phyloP scores from a whole-genome alignment of 2,329 filamentous ascomycete species.

The Akanthomyces dipterigenus region DNA sequence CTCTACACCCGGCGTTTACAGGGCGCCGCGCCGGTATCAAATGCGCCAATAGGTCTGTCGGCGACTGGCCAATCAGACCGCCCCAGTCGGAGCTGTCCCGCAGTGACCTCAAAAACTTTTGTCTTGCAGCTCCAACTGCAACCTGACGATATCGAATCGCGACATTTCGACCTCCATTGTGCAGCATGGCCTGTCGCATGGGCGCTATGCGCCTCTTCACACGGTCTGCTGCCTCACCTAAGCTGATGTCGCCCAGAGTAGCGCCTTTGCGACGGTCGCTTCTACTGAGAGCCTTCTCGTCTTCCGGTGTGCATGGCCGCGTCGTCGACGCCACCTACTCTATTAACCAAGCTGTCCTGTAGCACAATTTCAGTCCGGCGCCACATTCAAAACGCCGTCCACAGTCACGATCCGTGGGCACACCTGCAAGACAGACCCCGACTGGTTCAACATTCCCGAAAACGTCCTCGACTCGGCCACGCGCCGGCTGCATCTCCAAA shows the following conservation, averaged over 20 bases:
- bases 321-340: background rate
- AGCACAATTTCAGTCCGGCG: conserved; percentile 1
- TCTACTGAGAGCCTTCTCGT: background rate
- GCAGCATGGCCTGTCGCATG: conserved; percentile 10
- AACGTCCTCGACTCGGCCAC: conserved; percentile 69
- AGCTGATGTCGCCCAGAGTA: background rate
- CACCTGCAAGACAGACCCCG: conserved; percentile 58
- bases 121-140: background rate
- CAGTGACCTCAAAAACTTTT: background rate
- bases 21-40: background rate
- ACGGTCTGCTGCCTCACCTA: background rate
- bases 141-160: background rate
- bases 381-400: conserved; percentile 12
- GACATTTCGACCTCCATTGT: background rate
- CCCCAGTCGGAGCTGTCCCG: background rate
- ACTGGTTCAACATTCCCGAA: conserved; percentile 77
- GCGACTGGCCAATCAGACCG: conserved; percentile 3
- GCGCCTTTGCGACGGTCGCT: background rate
- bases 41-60: background rate
- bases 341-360: background rate
- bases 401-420: conserved; percentile 53
- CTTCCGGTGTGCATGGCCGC: background rate
- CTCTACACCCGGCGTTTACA: background rate
- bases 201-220: background rate
- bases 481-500: conserved; percentile 80